Evolutionary conservation across 805 yeast genomes (phyloP), one percentile per base, ranked within the genome.

Genomic region (Tetrapisispora nanseiensis): DNA sequence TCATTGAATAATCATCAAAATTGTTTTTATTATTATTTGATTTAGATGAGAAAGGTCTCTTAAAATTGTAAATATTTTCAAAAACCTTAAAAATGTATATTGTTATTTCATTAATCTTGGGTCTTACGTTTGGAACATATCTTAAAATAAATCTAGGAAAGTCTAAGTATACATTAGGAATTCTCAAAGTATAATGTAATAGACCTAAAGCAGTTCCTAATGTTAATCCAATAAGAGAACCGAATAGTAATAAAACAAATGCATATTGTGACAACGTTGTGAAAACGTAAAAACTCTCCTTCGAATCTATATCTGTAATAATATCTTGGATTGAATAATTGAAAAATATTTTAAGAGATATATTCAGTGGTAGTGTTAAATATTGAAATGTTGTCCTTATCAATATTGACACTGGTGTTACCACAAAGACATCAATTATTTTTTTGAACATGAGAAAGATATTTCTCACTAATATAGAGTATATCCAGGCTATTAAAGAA

Each of bases 341-440:
- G 16, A 51, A 41, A 11, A 59, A 32, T 6, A 57, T 19, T 8
- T 40, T 38, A 37, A 56, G 39, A 15, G 61, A 60, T 4, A 58
- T 43, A 41, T 59, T 59, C 6, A 57, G 35, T 2, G 64, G 64
- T 18, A 59, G 33, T 11, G 52, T 40, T 10, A 45, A 39, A 9
- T 56, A 40, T 22, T 45, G 49, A 11, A 44, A n/a, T 16, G 48
- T 5, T 33, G 43, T 48, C 15, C 51, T 45, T 4, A 49, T 12
- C 13, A 51, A 35, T 19, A 56, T 58, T 18, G 43, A 30, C 4
- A 44, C 18, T 8, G 62, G 62, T 70, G 78, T 60, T 68, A 63
- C 51, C 46, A 21, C 5, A 6, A 30, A n/a, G 11, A 29, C 16
- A 16, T 22, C 27, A 3, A 30, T 8, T 3, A 37, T 6, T 19